phyloP scores from a whole-genome alignment of 2,329 filamentous ascomycete genomes.

The Exophiala sideris region DNA sequence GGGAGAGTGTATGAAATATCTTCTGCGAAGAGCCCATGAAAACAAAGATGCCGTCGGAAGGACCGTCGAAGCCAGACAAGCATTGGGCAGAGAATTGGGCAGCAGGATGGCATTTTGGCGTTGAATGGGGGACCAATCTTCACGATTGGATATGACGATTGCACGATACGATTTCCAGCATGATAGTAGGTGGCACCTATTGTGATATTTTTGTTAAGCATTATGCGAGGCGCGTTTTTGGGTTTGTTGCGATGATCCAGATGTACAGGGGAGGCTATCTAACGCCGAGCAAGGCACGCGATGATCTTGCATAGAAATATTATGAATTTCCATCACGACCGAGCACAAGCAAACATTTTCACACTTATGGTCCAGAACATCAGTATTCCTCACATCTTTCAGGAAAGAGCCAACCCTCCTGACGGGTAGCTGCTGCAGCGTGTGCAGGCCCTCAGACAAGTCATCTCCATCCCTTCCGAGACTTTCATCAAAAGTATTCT shows the following conservation, averaged over 20 bases:
- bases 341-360: slow-evolving; percentile 19
- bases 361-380: slow-evolving; percentile 2
- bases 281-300: background rate
- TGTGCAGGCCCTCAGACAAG: slow-evolving; percentile 4
- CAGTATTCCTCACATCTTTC: slow-evolving; percentile 1
- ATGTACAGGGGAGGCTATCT: background rate
- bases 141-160: background rate
- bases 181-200: slow-evolving; percentile 3
- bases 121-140: slow-evolving; percentile 6
- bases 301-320: slow-evolving; percentile 11
- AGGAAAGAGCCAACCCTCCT: slow-evolving; percentile 3
- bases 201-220: background rate
- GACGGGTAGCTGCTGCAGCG: slow-evolving; percentile 21
- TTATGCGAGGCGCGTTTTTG: background rate
- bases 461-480: slow-evolving; percentile 5
- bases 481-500: slow-evolving; percentile 12
- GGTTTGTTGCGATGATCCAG: background rate
- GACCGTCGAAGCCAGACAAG: slow-evolving; percentile 50
- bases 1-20: slow-evolving; percentile 76
- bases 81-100: slow-evolving; percentile 51
- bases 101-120: slow-evolving; percentile 32
- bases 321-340: slow-evolving; percentile 16
- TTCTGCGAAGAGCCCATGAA: slow-evolving; percentile 57
- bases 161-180: background rate
- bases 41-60: slow-evolving; percentile 60